Evolutionary conservation across 495 filamentous ascomycete species (phyloP), one percentile per base, ranked within the genome.

Genomic region (Talaromyces liani): DNA sequence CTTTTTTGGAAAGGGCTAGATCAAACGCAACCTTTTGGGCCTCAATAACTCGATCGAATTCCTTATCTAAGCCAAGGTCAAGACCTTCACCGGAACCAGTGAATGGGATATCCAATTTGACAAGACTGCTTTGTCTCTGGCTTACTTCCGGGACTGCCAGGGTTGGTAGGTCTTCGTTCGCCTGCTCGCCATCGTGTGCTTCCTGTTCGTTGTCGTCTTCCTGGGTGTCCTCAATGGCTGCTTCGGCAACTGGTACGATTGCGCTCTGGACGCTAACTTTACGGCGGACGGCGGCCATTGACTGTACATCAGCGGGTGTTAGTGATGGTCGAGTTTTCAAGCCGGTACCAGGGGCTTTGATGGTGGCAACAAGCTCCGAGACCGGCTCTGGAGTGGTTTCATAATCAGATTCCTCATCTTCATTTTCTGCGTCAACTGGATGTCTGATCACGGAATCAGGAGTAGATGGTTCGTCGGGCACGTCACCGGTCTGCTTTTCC

Each of bases 1-100:
- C 20, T 59, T 24, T 49, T 59, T 67, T 72, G 72, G 72, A 77
- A 75, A 81, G 79, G 73, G 80, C 81, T 74, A 72, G 77, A 67
- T 82, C 72, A 75, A 80, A 83, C 77, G 78, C 83, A 83, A 98
- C 94, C 92, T 98, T 98, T 92, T 97, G 92, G 68, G 89, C 87
- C 75, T 98, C 94, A 70, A 97, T 94, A 22, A 98, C 88, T 53
- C 93, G 84, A 68, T 98, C 92, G 76, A 98, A 97, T 69, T 98
- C 94, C 70, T 89, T 84, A 65, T 94, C 90, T 53, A 98, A 80
- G 63, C 91, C 92, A 64, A 93, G 85, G 58, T 91, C 91, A 34
- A 95, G 83, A 24, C 80, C 77, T 41, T 68, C 69, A 58, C 77
- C 77, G 59, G 79, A 72, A 31, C 77, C 77, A 61, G 75, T 77